Conservation (phyloP, 768 basidiomycete genomes). For the Amanita phalloides region DNA sequence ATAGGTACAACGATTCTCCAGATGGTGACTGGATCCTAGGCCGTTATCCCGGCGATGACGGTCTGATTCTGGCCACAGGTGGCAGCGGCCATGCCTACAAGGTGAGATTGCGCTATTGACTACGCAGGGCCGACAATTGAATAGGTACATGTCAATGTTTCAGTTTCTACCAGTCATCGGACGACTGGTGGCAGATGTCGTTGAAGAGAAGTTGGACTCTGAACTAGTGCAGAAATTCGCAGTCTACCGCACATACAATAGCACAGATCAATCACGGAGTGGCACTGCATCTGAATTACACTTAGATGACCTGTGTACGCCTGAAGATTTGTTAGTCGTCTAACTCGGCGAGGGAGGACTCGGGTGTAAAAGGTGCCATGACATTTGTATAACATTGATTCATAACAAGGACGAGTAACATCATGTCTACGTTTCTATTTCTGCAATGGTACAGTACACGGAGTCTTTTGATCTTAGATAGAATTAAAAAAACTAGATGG, state of each 20-base stretch:
- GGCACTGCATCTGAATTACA: conserved; percentile 28
- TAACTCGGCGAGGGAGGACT: neutral
- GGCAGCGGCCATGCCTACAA: conserved; percentile 89
- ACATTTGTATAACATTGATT: neutral
- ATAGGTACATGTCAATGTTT: conserved; percentile 4
- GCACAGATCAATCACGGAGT: conserved; percentile 23
- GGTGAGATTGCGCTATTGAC: conserved; percentile 23
- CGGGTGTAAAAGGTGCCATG: neutral
- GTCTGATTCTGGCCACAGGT: conserved; percentile 73
- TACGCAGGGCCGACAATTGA: neutral
- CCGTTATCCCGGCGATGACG: conserved; percentile 41
- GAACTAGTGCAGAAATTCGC: conserved; percentile 51
- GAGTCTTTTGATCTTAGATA: neutral
- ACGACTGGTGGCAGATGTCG: conserved; percentile 57
- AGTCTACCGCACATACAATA: conserved; percentile 32
- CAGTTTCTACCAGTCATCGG: conserved; percentile 88
- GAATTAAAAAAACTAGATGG: neutral
- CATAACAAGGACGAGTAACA: neutral
- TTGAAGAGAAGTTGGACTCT: conserved; percentile 52
- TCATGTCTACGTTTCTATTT: neutral
- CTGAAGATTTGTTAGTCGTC: conserved; percentile 26
- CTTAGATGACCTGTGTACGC: conserved; percentile 36
- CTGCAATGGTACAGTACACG: conserved; percentile 2
- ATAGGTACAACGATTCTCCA: conserved; percentile 83
- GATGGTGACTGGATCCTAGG: conserved; percentile 90